phyloP scores from a whole-genome alignment of 2,329 filamentous ascomycete species.

The Cadophora gregata region DNA sequence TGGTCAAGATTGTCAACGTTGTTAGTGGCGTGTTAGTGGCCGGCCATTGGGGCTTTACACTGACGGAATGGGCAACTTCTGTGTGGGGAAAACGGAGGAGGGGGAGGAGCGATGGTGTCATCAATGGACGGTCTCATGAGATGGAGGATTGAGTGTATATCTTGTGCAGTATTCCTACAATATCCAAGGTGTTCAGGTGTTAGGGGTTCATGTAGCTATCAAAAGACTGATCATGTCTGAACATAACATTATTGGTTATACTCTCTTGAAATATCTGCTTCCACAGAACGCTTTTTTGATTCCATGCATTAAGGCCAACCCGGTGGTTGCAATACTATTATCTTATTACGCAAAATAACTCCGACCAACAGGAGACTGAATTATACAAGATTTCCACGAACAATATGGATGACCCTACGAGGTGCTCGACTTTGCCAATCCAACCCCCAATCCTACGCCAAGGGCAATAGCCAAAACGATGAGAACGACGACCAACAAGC shows the following conservation, averaged over 20 bases:
- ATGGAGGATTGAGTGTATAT: constrained; percentile 39
- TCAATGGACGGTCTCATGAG: constrained; percentile 43
- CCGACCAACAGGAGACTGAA: constrained; percentile 11
- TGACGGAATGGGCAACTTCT: constrained; percentile 75
- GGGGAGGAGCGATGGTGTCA: constrained; percentile 45
- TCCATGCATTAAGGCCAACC: constrained; percentile 23
- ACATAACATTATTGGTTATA: not conserved
- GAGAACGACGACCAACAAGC: constrained; percentile 64
- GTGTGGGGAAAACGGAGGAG: constrained; percentile 52
- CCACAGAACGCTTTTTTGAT: not conserved
- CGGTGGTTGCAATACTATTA: constrained; percentile 13
- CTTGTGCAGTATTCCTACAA: not conserved
- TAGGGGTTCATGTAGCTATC: not conserved
- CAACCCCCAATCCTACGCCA: constrained; percentile 52
- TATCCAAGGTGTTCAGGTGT: constrained; percentile 22
- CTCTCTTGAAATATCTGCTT: not conserved
- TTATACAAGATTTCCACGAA: constrained; percentile 1
- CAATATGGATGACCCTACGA: not conserved
- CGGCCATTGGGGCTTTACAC: constrained; percentile 89
- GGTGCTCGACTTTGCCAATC: constrained; percentile 35
- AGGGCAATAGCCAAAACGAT: constrained; percentile 64
- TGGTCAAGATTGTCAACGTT: constrained; percentile 88
- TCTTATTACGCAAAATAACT: constrained; percentile 8
- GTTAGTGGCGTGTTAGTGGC: constrained; percentile 90
- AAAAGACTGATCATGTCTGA: not conserved